Evolutionary conservation across 345 rosid genomes (phyloP), one percentile per base, ranked within the genome.

Genomic region (Acer yangbiense): DNA sequence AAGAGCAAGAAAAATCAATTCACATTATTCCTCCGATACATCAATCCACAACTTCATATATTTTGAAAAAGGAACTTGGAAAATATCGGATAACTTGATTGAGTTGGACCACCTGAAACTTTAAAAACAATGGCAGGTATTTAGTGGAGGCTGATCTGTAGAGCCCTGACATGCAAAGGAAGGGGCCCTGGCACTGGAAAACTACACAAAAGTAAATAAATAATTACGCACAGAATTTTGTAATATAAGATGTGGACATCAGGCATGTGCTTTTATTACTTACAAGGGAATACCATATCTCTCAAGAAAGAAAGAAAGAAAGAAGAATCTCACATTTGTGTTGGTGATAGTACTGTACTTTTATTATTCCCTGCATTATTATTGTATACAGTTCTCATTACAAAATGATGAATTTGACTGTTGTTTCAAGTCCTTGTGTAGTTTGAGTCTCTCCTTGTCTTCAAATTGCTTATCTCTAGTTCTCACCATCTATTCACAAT

Each of bases 211-310:
- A 2, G 27, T 43, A 9, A 43, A 35, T 35, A n/a, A 43, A 70
- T 54, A 25, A 55, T 39, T 64, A 39, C 32, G 69, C 64, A 60
- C 57, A 73, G 68, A 67, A 66, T 46, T 68, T 55, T 67, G 67
- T 57, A 52, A 43, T 10, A 25, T 12, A 57, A 43, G 10, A 50
- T 6, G 18, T n/a, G 35, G 71, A 25, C 67, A 66, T 57, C 23
- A 44, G 29, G 18, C 67, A 72, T 66, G 41, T 65, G 61, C 16
- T 35, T 35, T 35, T 35, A 35, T 35, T 35, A 35, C 39, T 64
- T 55, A 3, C n/a, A 72, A 25, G 27, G 27, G 27, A 25, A 52
- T 66, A 73, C 55, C 58, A 48, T 29, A 17, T n/a, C n/a, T n/a
- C n/a, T n/a, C n/a, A n/a, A n/a, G n/a, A n/a, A n/a, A n/a, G n/a